Evolutionary conservation across 169 alveolate species (phyloP), one percentile per base, ranked within the genome.

Genomic region (Plasmodium yoelii): DNA sequence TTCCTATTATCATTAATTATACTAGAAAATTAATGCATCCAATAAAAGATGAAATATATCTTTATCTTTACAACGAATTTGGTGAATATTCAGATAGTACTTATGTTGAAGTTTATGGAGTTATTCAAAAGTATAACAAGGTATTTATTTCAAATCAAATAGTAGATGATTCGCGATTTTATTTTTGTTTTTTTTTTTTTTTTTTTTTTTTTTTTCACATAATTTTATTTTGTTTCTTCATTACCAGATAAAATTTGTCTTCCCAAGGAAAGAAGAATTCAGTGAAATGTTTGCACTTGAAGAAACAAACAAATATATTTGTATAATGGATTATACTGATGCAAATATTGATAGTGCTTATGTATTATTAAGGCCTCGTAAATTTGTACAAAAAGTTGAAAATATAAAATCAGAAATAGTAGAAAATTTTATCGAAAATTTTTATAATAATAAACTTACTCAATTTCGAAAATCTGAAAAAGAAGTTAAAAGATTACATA

Each of bases 201-300:
- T n/a, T 34, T 47, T n/a, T 59, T n/a, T 51, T n/a, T 22, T 19
- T 4, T 2, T 6, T 5, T 49, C 1, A 19, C 0, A 3, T 7
- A 10, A 61, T 39, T 6, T 61, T 2, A 12, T 5, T 53, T 34
- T 18, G n/a, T 73, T 18, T 5, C 5, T 56, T 1, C 26, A 2
- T 60, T 47, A 26, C 8, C 61, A 61, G 90, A 47, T 82, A 6
- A 68, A 70, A 5, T 82, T 82, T 59, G 90, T 82, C 6, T 82
- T 82, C 51, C 90, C 90, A 12, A 65, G 59, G 67, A 82, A 55
- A 18, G 90, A 82, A n/a, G 90, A 82, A 57, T 26, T 34, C 10
- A 6, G 15, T 15, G 90, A 82, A 10, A 19, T 67, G 55, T 49
- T 82, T 12, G 64, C 57, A 13, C 7, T 61, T 18, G 86, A 55